Percentiles rank a stretch among this genome's conserved stretches.
Evolutionary conservation across 306 rosid genomes (phyloP).

Genomic region (Pyrus betulifolia): DNA sequence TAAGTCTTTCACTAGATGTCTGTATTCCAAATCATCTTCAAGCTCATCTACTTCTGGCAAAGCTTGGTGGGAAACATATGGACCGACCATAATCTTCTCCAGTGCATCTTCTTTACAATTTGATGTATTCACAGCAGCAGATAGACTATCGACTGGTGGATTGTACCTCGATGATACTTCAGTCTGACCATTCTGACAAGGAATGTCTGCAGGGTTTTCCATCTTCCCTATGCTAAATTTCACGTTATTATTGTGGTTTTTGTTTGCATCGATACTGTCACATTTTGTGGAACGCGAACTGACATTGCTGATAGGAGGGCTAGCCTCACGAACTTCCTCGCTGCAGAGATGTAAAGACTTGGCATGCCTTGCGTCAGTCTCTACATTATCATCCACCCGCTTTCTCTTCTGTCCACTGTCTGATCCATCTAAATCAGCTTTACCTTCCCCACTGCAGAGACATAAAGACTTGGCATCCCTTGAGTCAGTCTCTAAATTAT

Average conservation of each 20-base stretch:
- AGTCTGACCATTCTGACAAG: slow-evolving; percentile 33
- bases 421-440: slow-evolving; percentile 31
- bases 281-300: slow-evolving; percentile 36
- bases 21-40: slow-evolving; percentile 42
- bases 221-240: slow-evolving; percentile 9
- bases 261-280: slow-evolving; percentile 36
- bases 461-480: background rate
- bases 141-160: slow-evolving; percentile 15
- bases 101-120: slow-evolving; percentile 57
- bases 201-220: slow-evolving; percentile 28
- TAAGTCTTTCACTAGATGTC: slow-evolving; percentile 40
- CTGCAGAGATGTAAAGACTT: slow-evolving; percentile 27
- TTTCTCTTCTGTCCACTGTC: slow-evolving; percentile 59
- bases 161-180: slow-evolving; percentile 26
- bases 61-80: slow-evolving; percentile 41
- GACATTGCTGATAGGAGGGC: slow-evolving; percentile 31
- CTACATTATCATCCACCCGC: slow-evolving; percentile 41
- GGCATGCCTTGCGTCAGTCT: slow-evolving; percentile 30
- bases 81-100: slow-evolving; percentile 58
- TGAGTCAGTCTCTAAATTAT: too few species aligned
- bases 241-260: slow-evolving; percentile 16
- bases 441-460: slow-evolving; percentile 6
- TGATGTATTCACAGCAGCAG: slow-evolving; percentile 28
- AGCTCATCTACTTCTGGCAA: slow-evolving; percentile 71
- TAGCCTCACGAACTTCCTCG: slow-evolving; percentile 43